phyloP scores from a whole-genome alignment of 352 stramenopile genomes.

The Globisporangium camurandrum region DNA sequence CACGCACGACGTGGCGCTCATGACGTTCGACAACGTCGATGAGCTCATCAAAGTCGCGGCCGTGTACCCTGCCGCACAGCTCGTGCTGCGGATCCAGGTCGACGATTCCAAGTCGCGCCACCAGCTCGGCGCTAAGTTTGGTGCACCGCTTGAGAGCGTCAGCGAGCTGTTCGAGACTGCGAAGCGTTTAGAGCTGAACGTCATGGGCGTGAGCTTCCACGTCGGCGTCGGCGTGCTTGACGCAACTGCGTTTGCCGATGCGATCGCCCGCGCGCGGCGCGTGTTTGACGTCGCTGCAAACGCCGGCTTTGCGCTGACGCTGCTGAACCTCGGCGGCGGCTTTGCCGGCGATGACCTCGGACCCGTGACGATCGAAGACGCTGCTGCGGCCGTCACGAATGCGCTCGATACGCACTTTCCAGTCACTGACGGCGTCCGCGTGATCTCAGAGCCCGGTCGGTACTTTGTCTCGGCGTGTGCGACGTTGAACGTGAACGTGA shows the following conservation, averaged over 20 bases:
- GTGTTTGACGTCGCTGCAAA: constrained; percentile 62
- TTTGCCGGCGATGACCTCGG: constrained; percentile 59
- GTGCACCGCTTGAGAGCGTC: constrained; percentile 62
- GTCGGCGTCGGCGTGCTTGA: constrained; percentile 80
- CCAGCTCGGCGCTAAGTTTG: constrained; percentile 87
- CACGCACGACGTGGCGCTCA: constrained; percentile 48
- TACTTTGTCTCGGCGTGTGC: constrained; percentile 77
- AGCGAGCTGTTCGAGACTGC: constrained; percentile 61
- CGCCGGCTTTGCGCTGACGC: constrained; percentile 47
- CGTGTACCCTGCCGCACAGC: constrained; percentile 33
- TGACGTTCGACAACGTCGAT: constrained; percentile 83
- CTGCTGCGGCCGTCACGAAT: constrained; percentile 28
- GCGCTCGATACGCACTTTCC: constrained; percentile 42
- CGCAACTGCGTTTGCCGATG: constrained; percentile 62
- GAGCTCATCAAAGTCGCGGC: constrained; percentile 67
- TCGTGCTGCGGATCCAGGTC: constrained; percentile 69
- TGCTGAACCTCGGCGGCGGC: constrained; percentile 86
- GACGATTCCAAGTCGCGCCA: constrained; percentile 89
- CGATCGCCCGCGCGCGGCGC: constrained; percentile 49
- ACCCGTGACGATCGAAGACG: constrained; percentile 32
- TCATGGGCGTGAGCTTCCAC: constrained; percentile 86
- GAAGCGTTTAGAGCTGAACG: constrained; percentile 46
- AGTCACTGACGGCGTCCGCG: constrained; percentile 27
- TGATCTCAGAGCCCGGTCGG: constrained; percentile 88
- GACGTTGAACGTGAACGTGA: constrained; percentile 69